Conservation (phyloP, 2,329 filamentous ascomycete species). For the Monosporascus sp. region DNA sequence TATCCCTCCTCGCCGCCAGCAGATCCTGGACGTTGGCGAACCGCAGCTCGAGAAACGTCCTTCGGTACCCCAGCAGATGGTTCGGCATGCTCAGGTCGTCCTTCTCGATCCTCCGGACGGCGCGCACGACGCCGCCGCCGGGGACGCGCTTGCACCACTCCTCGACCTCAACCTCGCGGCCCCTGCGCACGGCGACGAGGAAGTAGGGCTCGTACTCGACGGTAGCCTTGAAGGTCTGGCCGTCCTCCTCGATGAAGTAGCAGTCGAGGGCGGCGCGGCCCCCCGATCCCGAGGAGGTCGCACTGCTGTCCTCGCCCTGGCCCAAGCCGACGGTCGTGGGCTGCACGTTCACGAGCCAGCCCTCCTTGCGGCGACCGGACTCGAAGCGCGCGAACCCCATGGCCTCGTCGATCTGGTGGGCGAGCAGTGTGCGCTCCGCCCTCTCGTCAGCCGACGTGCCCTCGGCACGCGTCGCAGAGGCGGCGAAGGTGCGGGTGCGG, state of each 20-base stretch:
- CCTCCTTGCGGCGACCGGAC: conserved; percentile 69
- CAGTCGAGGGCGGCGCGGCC: conserved; percentile 90
- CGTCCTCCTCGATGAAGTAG: conserved; percentile 90
- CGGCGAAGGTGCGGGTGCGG: conserved; percentile 71
- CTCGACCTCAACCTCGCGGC: conserved; percentile 87
- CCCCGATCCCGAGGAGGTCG: conserved; percentile 42
- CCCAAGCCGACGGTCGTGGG: conserved; percentile 68
- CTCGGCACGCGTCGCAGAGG: conserved; percentile 70
- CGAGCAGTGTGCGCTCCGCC: conserved; percentile 76
- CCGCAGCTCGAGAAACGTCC: conserved; percentile 79
- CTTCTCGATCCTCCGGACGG: conserved; percentile 72
- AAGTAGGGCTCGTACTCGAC: conserved; percentile 97
- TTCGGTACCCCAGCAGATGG: conserved; percentile 83
- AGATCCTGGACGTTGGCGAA: conserved; percentile 87
- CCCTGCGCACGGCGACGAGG: conserved; percentile 80
- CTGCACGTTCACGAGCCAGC: conserved; percentile 96
- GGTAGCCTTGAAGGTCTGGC: conserved; percentile 90
- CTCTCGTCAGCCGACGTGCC: conserved; percentile 89
- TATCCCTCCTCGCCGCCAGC: conserved; percentile 73
- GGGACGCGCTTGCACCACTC: conserved; percentile 83
- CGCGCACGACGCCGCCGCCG: conserved; percentile 76
- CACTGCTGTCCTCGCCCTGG: conserved; percentile 62
- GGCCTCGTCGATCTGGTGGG: conserved; percentile 84
- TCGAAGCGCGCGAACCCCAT: conserved; percentile 95
- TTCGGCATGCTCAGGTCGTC: conserved; percentile 95